Percentiles rank a stretch among this genome's conserved stretches.
Evolutionary conservation across 306 rosid genomes (phyloP).

Genomic region (Pyrus betulifolia): DNA sequence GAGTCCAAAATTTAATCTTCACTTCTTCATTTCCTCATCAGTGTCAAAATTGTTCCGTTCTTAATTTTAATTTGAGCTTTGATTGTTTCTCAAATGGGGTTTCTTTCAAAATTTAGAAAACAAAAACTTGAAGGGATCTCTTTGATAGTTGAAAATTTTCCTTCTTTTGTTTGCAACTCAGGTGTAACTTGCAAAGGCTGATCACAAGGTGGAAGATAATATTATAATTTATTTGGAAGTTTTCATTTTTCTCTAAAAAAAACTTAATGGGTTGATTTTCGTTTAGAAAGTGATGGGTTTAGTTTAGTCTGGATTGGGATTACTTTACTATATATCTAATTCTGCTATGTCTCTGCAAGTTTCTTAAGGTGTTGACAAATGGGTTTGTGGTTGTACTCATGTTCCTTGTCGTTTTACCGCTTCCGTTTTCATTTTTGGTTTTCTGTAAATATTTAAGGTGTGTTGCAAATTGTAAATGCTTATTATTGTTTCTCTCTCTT

Average conservation of each 20-base stretch:
- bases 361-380: slow-evolving; percentile 21
- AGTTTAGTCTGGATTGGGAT: neutral
- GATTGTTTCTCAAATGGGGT: neutral
- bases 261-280: neutral
- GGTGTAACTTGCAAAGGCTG: neutral
- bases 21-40: neutral
- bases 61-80: neutral
- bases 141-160: neutral
- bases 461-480: slow-evolving; percentile 12
- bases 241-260: neutral
- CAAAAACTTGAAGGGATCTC: neutral
- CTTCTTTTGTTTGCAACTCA: neutral
- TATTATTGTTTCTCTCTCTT: slow-evolving; percentile 5
- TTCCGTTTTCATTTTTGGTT: neutral
- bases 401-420: slow-evolving; percentile 19
- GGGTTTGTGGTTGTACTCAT: slow-evolving; percentile 14
- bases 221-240: neutral
- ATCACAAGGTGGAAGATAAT: neutral
- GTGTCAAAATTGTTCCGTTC: neutral
- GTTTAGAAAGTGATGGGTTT: neutral
- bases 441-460: neutral
- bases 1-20: neutral
- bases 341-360: slow-evolving; percentile 18
- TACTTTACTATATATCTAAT: neutral
- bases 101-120: neutral